Evolutionary conservation across 495 filamentous ascomycete genomes (phyloP).

Genomic region (Parachaetomium inaequale): DNA sequence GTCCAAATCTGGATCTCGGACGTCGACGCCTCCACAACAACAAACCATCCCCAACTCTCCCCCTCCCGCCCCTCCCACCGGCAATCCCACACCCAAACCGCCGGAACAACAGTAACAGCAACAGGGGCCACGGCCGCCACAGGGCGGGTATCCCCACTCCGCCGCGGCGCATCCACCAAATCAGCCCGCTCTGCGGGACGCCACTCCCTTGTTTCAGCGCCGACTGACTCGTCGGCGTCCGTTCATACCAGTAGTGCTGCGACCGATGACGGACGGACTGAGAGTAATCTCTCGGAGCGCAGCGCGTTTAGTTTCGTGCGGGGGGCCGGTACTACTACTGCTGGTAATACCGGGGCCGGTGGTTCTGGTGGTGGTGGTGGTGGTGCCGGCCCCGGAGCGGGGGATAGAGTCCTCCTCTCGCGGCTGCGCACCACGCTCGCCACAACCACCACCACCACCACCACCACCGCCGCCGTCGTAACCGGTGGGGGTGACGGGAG

Average conservation of each 20-base stretch:
- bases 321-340: not conserved
- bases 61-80: constrained; percentile 7
- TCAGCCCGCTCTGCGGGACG: not conserved
- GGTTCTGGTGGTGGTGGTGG: not conserved
- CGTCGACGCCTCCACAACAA: constrained; percentile 48
- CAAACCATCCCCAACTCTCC: constrained; percentile 21
- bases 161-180: constrained; percentile 17
- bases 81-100: not conserved
- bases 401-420: constrained; percentile 7
- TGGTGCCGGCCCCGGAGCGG: not conserved
- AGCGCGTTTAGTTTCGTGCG: constrained; percentile 35
- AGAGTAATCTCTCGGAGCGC: constrained; percentile 42
- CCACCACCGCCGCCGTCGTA: not conserved
- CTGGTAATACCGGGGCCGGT: not conserved
- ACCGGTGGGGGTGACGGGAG: not conserved
- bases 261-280: constrained; percentile 30
- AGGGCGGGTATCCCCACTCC: constrained; percentile 16
- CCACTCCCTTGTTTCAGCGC: not conserved
- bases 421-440: constrained; percentile 4
- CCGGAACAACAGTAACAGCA: not conserved
- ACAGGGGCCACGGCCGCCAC: not conserved
- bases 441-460: not conserved
- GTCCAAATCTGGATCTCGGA: constrained; percentile 60
- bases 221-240: not conserved
- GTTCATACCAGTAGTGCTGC: too few species aligned